Evolutionary conservation across 2,329 filamentous ascomycete genomes (phyloP).

Genomic region (Monilinia laxa): DNA sequence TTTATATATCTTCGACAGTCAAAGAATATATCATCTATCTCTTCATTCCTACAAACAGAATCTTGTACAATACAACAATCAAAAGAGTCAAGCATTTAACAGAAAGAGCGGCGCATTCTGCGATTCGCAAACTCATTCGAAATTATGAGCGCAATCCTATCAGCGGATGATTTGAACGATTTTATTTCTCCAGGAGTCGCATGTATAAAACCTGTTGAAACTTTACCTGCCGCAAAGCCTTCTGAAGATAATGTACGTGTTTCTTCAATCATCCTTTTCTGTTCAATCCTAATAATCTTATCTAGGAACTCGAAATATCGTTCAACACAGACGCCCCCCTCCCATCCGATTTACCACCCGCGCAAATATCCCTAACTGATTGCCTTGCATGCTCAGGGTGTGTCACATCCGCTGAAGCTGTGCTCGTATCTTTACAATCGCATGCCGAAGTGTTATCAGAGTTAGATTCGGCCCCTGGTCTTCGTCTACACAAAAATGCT

Average conservation of each 20-base stretch:
- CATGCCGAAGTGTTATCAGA: slow-evolving; percentile 86
- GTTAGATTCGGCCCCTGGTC: slow-evolving; percentile 64
- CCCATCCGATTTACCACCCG: slow-evolving; percentile 61
- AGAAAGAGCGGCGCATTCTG: slow-evolving; percentile 28
- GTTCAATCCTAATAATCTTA: background rate
- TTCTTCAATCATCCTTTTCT: background rate
- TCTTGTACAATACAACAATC: background rate
- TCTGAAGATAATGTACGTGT: slow-evolving; percentile 46
- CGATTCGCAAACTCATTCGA: slow-evolving; percentile 25
- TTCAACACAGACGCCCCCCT: slow-evolving; percentile 75
- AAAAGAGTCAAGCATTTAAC: background rate
- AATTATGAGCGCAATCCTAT: slow-evolving; percentile 94
- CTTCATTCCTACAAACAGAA: background rate
- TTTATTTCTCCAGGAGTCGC: slow-evolving; percentile 97
- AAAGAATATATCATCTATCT: background rate
- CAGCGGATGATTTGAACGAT: slow-evolving; percentile 94
- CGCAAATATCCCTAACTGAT: slow-evolving; percentile 93
- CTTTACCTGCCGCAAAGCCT: slow-evolving; percentile 65
- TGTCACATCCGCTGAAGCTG: slow-evolving; percentile 94
- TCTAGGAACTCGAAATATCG: slow-evolving; percentile 72
- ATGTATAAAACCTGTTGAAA: slow-evolving; percentile 97
- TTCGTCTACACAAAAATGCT: slow-evolving; percentile 33
- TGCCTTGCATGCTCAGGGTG: slow-evolving; percentile 97
- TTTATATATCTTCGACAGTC: background rate
- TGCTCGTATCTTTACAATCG: slow-evolving; percentile 92